Evolutionary conservation across 352 stramenopile genomes (phyloP).

Genomic region (Pythium oligandrum): DNA sequence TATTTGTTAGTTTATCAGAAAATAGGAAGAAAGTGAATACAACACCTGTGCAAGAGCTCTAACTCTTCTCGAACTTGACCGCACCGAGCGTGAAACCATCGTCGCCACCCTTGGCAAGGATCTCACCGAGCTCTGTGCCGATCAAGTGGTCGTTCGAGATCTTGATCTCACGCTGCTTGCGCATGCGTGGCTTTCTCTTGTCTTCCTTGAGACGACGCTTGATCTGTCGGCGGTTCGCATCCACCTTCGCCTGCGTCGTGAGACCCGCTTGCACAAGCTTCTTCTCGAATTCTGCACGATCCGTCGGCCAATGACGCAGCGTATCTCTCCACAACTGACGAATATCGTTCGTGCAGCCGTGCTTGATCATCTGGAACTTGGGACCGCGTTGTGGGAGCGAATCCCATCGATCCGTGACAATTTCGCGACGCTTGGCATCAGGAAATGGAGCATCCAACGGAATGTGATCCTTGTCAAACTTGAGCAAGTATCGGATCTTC

Average conservation of each 20-base stretch:
- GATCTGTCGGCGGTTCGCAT: conserved; percentile 68
- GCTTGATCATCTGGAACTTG: conserved; percentile 77
- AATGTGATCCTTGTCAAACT: conserved; percentile 82
- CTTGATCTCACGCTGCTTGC: conserved; percentile 86
- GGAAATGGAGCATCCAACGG: conserved; percentile 74
- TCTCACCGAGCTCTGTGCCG: conserved; percentile 79
- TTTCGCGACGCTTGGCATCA: conserved; percentile 54
- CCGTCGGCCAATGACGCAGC: conserved; percentile 58
- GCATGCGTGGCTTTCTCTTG: conserved; percentile 75
- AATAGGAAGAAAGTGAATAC: conserved; percentile 2
- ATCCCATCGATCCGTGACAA: conserved; percentile 70
- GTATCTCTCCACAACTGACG: conserved; percentile 81
- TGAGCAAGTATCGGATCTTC: conserved; percentile 84
- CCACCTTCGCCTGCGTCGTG: conserved; percentile 80
- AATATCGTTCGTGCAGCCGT: conserved; percentile 84
- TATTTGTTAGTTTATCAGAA: no score
- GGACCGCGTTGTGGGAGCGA: conserved; percentile 57
- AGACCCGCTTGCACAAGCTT: conserved; percentile 78
- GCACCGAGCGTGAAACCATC: conserved; percentile 81
- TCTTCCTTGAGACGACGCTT: conserved; percentile 80
- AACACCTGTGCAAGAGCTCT: neutral
- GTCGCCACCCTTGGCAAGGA: conserved; percentile 70
- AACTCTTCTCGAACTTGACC: conserved; percentile 68
- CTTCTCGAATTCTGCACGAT: conserved; percentile 71
- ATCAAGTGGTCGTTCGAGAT: conserved; percentile 88